phyloP scores from a whole-genome alignment of 2,329 filamentous ascomycete genomes.

The Cladorrhinum sp. region DNA sequence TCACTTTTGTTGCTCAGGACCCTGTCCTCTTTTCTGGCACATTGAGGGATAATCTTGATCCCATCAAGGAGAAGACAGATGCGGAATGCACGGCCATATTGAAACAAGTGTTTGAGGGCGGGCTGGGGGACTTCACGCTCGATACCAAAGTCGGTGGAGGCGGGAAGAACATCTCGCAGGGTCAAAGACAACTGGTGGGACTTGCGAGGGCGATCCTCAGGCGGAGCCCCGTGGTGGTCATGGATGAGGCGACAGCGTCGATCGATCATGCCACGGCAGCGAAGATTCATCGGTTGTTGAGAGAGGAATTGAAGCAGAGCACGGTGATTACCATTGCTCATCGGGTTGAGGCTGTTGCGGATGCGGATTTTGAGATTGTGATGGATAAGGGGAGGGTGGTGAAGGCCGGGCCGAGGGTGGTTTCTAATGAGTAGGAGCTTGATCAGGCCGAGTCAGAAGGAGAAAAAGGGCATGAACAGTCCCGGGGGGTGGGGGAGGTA shows the following conservation, averaged over 20 bases:
- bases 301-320: slow-evolving; percentile 51
- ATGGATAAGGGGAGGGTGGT: slow-evolving; percentile 52
- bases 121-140: slow-evolving; percentile 37
- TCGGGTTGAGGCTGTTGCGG: slow-evolving; percentile 58
- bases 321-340: slow-evolving; percentile 68
- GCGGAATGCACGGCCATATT: slow-evolving; percentile 51
- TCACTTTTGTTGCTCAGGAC: slow-evolving; percentile 64
- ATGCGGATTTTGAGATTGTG: slow-evolving; percentile 54
- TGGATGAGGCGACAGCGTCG: slow-evolving; percentile 64
- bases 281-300: slow-evolving; percentile 55
- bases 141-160: slow-evolving; percentile 54
- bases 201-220: slow-evolving; percentile 59
- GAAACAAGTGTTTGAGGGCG: slow-evolving; percentile 53
- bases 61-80: slow-evolving; percentile 56
- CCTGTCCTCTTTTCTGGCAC: slow-evolving; percentile 60
- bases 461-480: too few species aligned
- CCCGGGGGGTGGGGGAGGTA: too few species aligned
- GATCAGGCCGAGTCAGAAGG: too few species aligned
- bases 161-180: slow-evolving; percentile 60
- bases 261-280: slow-evolving; percentile 59
- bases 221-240: slow-evolving; percentile 56
- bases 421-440: too few species aligned
- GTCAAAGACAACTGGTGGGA: slow-evolving; percentile 60
- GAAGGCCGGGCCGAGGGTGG: slow-evolving; percentile 38
- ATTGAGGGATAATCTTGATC: slow-evolving; percentile 65